Evolutionary conservation across 2,329 filamentous ascomycete species (phyloP), one percentile per base, ranked within the genome.

Genomic region (Sordariomycetes sp.): DNA sequence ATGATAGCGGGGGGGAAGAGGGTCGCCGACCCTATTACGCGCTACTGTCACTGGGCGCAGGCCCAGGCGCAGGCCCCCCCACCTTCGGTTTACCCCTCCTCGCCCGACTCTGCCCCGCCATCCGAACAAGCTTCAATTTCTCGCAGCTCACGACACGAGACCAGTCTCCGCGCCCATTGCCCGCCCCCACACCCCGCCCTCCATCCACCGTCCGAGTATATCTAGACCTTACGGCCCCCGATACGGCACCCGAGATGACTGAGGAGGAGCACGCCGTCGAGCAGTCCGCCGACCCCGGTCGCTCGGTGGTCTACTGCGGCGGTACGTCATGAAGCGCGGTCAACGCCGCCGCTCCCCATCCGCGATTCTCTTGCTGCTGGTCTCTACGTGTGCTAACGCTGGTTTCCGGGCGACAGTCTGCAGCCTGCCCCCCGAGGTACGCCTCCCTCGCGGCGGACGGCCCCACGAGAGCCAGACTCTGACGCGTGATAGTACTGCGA

Each of bases 401-500:
- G 12, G 1, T 20, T 45, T 58, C 58, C 35, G 39, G 54, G 42
- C 4, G 28, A 8, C 62, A 86, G 82, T 85, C 54, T 86, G 82
- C 71, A 79, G 79, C 59, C 72, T 86, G 58, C 82, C 82, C 39
- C 82, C 82, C 57, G 82, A 86, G 78, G 82, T 85, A 52, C 76
- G 61, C 53, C 42, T 57, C 57, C 35, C 55, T 53, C 36, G 50
- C 56, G 48, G 60, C 54, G 42, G 28, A 8, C 45, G 45, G 22
- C 12, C 20, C n/a, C n/a, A n/a, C n/a, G n/a, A 24, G 45, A 50
- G n/a, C 45, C 17, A n/a, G 59, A 45, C 58, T 55, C 54, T 57
- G n/a, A 56, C 53, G n/a, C 42, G 54, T 36, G 66, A 72, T 74
- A 97, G 94, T 99, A 96, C 76, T 99, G 94, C 77, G 94, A 99